These are phyloP conservation scores for Chlorella vulgaris DNA, from an alignment of 139 green algal genomes.

Conservation along the genomic window DNA sequence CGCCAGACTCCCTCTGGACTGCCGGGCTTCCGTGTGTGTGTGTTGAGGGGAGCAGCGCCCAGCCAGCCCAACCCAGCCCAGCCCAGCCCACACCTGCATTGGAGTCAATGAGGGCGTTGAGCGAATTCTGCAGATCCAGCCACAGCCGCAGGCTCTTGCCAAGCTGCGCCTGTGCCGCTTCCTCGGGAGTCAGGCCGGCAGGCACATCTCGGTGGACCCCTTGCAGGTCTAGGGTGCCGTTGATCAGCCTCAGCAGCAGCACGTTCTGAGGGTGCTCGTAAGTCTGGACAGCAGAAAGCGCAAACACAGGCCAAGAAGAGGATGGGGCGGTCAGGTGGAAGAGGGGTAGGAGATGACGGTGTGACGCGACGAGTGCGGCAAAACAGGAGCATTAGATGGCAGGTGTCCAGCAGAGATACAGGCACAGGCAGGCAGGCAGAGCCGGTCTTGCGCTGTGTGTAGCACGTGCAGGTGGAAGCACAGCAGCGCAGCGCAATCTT, in stretches of 20 bases:
- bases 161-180: constrained; percentile 45
- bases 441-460: too few species aligned
- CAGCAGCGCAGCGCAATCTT: not conserved
- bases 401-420: too few species aligned
- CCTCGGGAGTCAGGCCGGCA: constrained; percentile 15
- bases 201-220: constrained; percentile 7
- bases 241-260: constrained; percentile 74
- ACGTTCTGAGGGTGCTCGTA: constrained; percentile 96
- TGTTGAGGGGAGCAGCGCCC: not conserved
- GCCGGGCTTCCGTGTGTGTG: too few species aligned
- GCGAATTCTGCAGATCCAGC: constrained; percentile 84
- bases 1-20: too few species aligned
- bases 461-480: not conserved
- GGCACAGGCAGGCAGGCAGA: too few species aligned
- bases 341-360: too few species aligned
- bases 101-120: constrained; percentile 89
- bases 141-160: constrained; percentile 62
- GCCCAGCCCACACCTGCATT: constrained; percentile 53
- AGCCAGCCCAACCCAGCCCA: not conserved
- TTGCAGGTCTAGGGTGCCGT: constrained; percentile 75
- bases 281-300: too few species aligned
- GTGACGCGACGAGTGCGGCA: too few species aligned
- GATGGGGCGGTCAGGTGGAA: too few species aligned
- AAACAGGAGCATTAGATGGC: too few species aligned
- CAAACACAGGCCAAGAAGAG: not conserved